Evolutionary conservation across 139 green algal species (phyloP).

Genomic region (Diplosphaera chodatii): DNA sequence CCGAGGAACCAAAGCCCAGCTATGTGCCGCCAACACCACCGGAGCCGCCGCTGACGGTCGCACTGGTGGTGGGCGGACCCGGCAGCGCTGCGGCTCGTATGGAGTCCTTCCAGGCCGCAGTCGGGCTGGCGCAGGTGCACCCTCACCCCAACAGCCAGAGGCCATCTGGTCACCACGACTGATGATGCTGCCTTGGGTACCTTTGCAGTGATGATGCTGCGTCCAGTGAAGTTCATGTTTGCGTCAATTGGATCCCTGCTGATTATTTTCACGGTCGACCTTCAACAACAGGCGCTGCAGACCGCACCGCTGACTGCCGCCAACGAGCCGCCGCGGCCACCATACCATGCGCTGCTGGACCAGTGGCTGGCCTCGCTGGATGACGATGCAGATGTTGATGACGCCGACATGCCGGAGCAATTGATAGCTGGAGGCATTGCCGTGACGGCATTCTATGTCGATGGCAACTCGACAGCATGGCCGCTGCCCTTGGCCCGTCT

Average conservation of each 20-base stretch:
- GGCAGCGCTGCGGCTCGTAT: not conserved
- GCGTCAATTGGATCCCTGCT: too few species aligned
- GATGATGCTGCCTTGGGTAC: too few species aligned
- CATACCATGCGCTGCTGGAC: not conserved
- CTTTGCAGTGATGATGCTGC: too few species aligned
- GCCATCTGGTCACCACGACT: too few species aligned
- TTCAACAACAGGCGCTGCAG: not conserved
- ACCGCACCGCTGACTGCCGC: not conserved
- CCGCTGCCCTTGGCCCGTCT: conserved; percentile 24
- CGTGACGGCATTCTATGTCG: conserved; percentile 37
- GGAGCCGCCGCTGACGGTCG: not conserved
- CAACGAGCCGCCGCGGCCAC: not conserved
- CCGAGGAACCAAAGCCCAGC: not conserved
- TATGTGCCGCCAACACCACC: not conserved
- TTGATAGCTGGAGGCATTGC: conserved; percentile 1
- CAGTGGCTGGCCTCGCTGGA: not conserved
- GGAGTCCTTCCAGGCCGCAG: not conserved
- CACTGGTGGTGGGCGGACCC: not conserved
- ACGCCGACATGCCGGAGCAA: not conserved
- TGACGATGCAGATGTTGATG: not conserved
- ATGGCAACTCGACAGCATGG: conserved; percentile 17
- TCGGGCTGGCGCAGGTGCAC: not conserved
- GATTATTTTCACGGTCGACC: too few species aligned
- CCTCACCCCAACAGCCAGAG: too few species aligned
- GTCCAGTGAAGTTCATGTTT: too few species aligned